A percentile compares a stretch with the other conserved stretches of the same genome.
Conservation (phyloP, 371 early-diverging fungal genomes). For the Lichtheimia ornata region DNA sequence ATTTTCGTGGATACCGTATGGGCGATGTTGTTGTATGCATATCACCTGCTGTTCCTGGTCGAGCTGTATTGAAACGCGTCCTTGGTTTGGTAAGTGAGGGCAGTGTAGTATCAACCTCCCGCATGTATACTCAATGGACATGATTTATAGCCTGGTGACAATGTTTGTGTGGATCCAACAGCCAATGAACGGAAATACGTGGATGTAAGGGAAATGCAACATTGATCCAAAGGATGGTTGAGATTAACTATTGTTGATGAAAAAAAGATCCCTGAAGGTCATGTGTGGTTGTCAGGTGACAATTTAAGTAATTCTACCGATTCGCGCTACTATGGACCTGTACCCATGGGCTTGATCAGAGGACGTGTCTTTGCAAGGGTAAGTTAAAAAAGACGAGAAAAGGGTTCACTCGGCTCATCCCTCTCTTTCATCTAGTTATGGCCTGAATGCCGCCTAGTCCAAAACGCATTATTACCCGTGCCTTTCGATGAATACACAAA, state of each 20-base stretch:
- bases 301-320: constrained; percentile 82
- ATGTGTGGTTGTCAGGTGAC: constrained; percentile 80
- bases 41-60: constrained; percentile 66
- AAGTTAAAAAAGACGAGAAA: constrained; percentile 3
- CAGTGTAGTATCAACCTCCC: too few species aligned
- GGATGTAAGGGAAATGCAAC: constrained; percentile 32
- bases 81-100: constrained; percentile 67
- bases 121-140: not conserved
- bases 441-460: constrained; percentile 32
- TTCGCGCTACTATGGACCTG: constrained; percentile 82
- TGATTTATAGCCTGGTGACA: constrained; percentile 66
- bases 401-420: not conserved
- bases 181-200: constrained; percentile 52
- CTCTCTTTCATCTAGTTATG: constrained; percentile 25
- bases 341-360: constrained; percentile 76
- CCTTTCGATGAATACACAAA: constrained; percentile 11
- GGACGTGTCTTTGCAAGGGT: constrained; percentile 77
- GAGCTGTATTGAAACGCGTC: constrained; percentile 76
- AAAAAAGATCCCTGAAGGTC: constrained; percentile 62
- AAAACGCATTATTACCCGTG: constrained; percentile 25
- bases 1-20: constrained; percentile 49
- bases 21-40: constrained; percentile 80
- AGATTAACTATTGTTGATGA: not conserved
- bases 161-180: constrained; percentile 70
- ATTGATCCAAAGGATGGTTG: not conserved